phyloP scores from a whole-genome alignment of 306 rosid genomes.

The Malus sylvestris region DNA sequence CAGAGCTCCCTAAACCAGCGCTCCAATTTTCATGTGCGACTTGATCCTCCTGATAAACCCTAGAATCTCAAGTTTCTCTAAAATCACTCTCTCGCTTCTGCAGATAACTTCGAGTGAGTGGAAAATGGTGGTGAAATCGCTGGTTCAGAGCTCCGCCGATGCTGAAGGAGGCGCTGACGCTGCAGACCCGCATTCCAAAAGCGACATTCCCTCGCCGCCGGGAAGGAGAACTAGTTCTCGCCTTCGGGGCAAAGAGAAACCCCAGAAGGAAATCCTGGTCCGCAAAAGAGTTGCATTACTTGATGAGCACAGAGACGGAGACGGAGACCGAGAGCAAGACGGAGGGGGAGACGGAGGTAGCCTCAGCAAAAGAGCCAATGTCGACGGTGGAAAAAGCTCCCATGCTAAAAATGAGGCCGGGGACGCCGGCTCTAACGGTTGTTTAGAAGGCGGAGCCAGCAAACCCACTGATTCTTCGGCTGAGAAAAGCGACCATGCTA shows the following conservation, averaged over 20 bases:
- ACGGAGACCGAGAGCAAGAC: not conserved
- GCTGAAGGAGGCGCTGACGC: not conserved
- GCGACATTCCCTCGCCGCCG: not conserved
- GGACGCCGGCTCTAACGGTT: not conserved
- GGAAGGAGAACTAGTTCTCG: conserved; percentile 42
- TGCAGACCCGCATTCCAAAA: conserved; percentile 1
- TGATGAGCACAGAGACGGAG: not conserved
- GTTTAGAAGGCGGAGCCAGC: not conserved
- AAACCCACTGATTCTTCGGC: conserved; percentile 4
- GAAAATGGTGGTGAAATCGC: conserved; percentile 40
- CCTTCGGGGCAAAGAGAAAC: conserved; percentile 27
- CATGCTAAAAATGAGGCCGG: not conserved
- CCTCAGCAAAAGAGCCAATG: not conserved
- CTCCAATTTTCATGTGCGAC: not conserved
- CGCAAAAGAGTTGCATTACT: conserved; percentile 16
- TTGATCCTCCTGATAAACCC: not conserved
- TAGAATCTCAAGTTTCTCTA: not conserved
- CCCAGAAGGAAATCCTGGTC: conserved; percentile 23
- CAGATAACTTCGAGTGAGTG: not conserved
- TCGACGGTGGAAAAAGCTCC: not conserved
- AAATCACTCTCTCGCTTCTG: not conserved
- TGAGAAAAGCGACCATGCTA: conserved; percentile 48
- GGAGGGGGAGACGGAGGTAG: not conserved
- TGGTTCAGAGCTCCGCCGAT: conserved; percentile 17
- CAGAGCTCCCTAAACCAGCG: not conserved